A percentile compares a stretch with the other conserved stretches of the same genome.
phyloP scores from a whole-genome alignment of 306 rosid species.

The Herpetospermum pedunculosum region DNA sequence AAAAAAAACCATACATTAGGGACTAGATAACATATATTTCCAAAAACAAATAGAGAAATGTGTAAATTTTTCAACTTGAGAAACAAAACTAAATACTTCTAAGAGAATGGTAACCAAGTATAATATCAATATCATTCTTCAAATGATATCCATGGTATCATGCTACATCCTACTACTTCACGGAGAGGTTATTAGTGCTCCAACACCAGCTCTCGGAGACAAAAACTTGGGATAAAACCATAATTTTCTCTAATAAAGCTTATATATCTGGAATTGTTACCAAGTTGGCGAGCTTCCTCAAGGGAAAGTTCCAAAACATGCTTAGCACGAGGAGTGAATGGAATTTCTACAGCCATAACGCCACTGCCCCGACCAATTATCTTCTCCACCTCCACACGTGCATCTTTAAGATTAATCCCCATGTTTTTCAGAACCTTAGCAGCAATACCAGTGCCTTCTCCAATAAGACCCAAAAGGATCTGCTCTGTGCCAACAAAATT shows the following conservation, averaged over 20 bases:
- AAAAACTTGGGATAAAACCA: neutral
- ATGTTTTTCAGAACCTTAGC: slow-evolving; percentile 92
- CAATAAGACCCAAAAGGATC: slow-evolving; percentile 94
- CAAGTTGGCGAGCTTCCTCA: slow-evolving; percentile 99
- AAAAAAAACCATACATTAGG: neutral
- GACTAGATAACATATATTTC: no score
- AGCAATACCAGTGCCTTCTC: slow-evolving; percentile 97
- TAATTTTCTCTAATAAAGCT: neutral
- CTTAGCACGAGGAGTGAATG: slow-evolving; percentile 98
- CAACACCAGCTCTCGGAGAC: neutral
- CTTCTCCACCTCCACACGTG: slow-evolving; percentile 97
- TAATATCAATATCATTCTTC: neutral
- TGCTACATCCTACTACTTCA: neutral
- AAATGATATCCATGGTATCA: neutral
- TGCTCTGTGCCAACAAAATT: slow-evolving; percentile 98
- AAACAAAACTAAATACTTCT: neutral
- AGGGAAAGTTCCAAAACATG: slow-evolving; percentile 92
- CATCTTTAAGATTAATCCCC: slow-evolving; percentile 97
- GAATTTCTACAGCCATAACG: slow-evolving; percentile 92
- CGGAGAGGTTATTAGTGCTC: neutral
- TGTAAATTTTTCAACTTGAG: neutral
- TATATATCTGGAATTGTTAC: no score
- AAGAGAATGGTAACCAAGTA: neutral
- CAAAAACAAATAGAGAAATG: neutral
- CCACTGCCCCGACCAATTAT: slow-evolving; percentile 99